Base-by-base conservation (phyloP, 2,329 filamentous ascomycete genomes). In the Dactylellina sp. region DNA sequence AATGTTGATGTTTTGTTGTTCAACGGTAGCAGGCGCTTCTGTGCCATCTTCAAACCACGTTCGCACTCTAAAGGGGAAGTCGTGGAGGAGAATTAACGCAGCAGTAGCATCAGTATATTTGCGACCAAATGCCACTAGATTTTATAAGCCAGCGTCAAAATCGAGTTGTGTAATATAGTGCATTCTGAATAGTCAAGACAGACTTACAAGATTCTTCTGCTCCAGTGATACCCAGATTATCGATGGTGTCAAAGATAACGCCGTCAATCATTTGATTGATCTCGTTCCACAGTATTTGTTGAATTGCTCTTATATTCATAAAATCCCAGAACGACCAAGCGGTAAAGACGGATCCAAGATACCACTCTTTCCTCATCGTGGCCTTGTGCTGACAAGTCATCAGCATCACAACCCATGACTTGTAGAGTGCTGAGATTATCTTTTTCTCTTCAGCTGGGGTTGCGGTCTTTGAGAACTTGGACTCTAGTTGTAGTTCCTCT, bases 381-480 rank as follows among this genome's bases (percentile, higher is more conserved):
- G n/a, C 2, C 16, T 53, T 60, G 16, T 60, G 63, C 25, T 44
- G 16, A 18, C 39, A 42, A 11, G 32, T 60, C 63, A 68, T 52
- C 28, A 68, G 37, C 2, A 39, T 16, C n/a, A 60, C 16, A 16
- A 68, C 46, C 63, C 63, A 68, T 4, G 56, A 57, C 20, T 35
- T 35, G 46, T 68, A 68, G 1, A 68, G 32, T 0, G 44, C 53
- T 22, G 44, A 28, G 3, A 68, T 20, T 2, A 68, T 44, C 11
- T 28, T 53, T 14, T 46, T 35, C 12, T 68, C 53, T n/a, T 68
- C 63, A 1, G 3, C 11, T 2, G 44, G 20, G 5, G 63, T 52
- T 0, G 53, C 2, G 2, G 53, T 49, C 2, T 18, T 7, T 14
- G 18, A 60, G 20, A 35, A 46, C 35, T 12, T 11, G 14, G 16